Conservation (phyloP, 768 basidiomycete genomes). For the Xanthoconium purpureum region DNA sequence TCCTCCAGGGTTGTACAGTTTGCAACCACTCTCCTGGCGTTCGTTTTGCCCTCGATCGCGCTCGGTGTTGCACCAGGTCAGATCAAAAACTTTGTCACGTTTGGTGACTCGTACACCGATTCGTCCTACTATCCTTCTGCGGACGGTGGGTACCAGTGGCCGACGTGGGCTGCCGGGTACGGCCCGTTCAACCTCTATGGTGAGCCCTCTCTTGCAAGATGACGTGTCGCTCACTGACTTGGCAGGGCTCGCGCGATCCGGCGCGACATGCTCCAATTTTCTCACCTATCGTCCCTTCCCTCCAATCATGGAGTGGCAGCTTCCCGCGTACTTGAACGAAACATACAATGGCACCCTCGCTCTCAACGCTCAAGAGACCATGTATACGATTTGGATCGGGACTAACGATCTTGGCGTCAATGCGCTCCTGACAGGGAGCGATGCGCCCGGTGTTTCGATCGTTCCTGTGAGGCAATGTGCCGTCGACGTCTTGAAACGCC, state of each 20-base stretch:
- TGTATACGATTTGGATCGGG: slow-evolving; percentile 69
- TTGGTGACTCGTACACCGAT: slow-evolving; percentile 68
- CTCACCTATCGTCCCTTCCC: slow-evolving; percentile 58
- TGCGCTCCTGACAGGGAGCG: slow-evolving; percentile 51
- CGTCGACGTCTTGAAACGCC: slow-evolving; percentile 54
- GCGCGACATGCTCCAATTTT: slow-evolving; percentile 65
- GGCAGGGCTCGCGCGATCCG: slow-evolving; percentile 49
- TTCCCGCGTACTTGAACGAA: slow-evolving; percentile 50
- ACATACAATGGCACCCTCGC: slow-evolving; percentile 39
- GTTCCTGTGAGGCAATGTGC: slow-evolving; percentile 58
- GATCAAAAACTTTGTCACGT: slow-evolving; percentile 64
- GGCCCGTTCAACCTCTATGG: slow-evolving; percentile 51
- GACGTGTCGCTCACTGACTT: not conserved
- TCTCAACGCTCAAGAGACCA: slow-evolving; percentile 40
- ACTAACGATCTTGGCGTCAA: slow-evolving; percentile 60
- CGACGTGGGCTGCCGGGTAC: slow-evolving; percentile 55
- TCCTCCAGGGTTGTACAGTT: not conserved
- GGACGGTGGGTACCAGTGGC: slow-evolving; percentile 54
- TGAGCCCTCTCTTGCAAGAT: not conserved
- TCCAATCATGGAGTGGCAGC: slow-evolving; percentile 44
- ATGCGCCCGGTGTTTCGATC: slow-evolving; percentile 45
- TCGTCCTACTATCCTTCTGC: slow-evolving; percentile 35
- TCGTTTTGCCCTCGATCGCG: slow-evolving; percentile 6
- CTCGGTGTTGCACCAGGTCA: slow-evolving; percentile 38
- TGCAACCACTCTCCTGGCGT: slow-evolving; percentile 7